phyloP scores from a whole-genome alignment of 108 stramenopile genomes.

The Poteriospumella lacustris region DNA sequence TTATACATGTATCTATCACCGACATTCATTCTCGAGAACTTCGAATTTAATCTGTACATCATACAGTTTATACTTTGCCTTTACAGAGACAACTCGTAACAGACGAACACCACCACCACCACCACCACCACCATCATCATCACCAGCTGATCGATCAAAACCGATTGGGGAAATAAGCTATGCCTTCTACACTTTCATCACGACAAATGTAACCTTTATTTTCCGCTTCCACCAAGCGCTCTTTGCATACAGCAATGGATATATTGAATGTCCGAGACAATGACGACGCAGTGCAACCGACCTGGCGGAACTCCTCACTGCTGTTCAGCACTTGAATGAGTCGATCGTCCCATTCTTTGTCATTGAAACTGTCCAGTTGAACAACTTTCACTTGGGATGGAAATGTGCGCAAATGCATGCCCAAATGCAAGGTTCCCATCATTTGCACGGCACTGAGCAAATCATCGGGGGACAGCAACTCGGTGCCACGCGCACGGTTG shows the following conservation, averaged over 20 bases:
- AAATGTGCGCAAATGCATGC: constrained; percentile 72
- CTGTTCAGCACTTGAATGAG: background rate
- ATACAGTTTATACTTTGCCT: too few relatives aligned
- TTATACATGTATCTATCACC: too few relatives aligned
- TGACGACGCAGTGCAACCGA: constrained; percentile 60
- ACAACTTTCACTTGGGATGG: constrained; percentile 74
- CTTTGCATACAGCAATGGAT: constrained; percentile 68
- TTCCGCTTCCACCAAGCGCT: constrained; percentile 74
- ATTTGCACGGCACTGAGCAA: constrained; percentile 64
- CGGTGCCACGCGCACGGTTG: constrained; percentile 90
- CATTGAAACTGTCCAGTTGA: constrained; percentile 64
- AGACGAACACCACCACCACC: too few relatives aligned
- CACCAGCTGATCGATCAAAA: too few relatives aligned
- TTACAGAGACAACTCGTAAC: too few relatives aligned
- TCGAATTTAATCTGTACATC: too few relatives aligned
- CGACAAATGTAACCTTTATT: constrained; percentile 67
- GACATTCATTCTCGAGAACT: too few relatives aligned
- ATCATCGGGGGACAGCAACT: constrained; percentile 91
- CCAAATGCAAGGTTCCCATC: constrained; percentile 64
- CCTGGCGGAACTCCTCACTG: constrained; percentile 39
- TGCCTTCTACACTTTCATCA: constrained; percentile 70
- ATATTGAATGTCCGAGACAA: constrained; percentile 49
- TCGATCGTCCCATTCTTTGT: constrained; percentile 44
- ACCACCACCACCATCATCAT: too few relatives aligned
- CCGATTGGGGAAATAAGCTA: constrained; percentile 72